Percentiles rank a stretch among this genome's conserved stretches.
These are phyloP conservation scores for Coriaria nepalensis DNA, from an alignment of 306 rosid genomes.

Conservation along the genomic window DNA sequence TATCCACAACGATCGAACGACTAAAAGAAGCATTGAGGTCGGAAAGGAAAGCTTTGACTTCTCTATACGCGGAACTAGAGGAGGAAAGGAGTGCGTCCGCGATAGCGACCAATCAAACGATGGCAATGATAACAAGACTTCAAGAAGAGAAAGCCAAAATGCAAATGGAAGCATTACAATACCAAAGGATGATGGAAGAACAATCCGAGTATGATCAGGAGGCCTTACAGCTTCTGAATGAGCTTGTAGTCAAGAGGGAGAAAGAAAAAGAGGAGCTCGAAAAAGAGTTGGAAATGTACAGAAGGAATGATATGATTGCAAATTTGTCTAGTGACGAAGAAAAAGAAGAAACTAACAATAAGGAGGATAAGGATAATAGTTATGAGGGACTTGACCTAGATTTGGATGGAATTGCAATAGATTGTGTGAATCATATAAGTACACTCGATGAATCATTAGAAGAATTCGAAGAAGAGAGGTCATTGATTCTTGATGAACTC, in stretches of 20 bases:
- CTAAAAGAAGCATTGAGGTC: slow-evolving; percentile 33
- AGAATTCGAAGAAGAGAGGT: slow-evolving; percentile 63
- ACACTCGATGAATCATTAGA: slow-evolving; percentile 46
- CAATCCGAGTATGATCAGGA: slow-evolving; percentile 83
- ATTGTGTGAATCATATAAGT: slow-evolving; percentile 42
- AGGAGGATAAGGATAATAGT: slow-evolving; percentile 30
- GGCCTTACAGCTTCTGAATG: slow-evolving; percentile 73
- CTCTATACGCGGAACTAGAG: slow-evolving; percentile 60
- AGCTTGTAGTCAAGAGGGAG: slow-evolving; percentile 61
- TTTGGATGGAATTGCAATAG: slow-evolving; percentile 57
- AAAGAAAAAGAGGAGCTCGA: slow-evolving; percentile 67
- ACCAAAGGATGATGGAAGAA: slow-evolving; percentile 89
- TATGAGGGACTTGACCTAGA: slow-evolving; percentile 30
- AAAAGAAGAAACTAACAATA: slow-evolving; percentile 18
- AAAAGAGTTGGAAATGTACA: slow-evolving; percentile 45
- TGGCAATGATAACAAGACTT: slow-evolving; percentile 88
- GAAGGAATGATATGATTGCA: slow-evolving; percentile 19
- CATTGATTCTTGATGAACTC: slow-evolving; percentile 57
- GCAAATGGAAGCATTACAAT: slow-evolving; percentile 88
- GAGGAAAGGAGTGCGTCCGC: slow-evolving; percentile 89
- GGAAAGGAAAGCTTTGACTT: slow-evolving; percentile 40
- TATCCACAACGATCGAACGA: slow-evolving; percentile 26
- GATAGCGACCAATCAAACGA: slow-evolving; percentile 68
- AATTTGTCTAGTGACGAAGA: slow-evolving; percentile 37
- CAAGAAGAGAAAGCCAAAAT: slow-evolving; percentile 80